Conservation (phyloP, 2,329 filamentous ascomycete genomes). For the Ciborinia camelliae region DNA sequence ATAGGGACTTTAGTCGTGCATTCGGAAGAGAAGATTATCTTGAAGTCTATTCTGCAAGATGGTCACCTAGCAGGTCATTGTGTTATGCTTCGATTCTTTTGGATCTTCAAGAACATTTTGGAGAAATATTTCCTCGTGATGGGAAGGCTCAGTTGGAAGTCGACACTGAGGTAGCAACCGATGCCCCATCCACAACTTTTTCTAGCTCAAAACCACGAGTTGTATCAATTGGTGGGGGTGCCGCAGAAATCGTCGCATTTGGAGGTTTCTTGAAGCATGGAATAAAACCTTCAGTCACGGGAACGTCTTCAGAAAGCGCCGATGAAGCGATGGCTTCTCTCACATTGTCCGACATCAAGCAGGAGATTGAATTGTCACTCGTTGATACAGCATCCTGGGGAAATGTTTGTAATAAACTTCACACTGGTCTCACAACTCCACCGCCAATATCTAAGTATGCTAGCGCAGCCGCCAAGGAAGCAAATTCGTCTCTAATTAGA, state of each 20-base stretch:
- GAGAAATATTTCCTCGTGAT: slow-evolving; percentile 14
- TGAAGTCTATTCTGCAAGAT: slow-evolving; percentile 80
- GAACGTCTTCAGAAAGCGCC: background rate
- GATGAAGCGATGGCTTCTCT: slow-evolving; percentile 19
- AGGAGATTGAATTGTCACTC: slow-evolving; percentile 50
- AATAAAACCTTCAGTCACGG: slow-evolving; percentile 16
- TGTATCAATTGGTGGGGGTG: slow-evolving; percentile 44
- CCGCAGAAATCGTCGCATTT: slow-evolving; percentile 63
- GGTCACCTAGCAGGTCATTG: slow-evolving; percentile 83
- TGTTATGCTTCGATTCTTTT: slow-evolving; percentile 64
- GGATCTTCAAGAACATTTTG: slow-evolving; percentile 14
- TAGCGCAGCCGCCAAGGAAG: slow-evolving; percentile 45
- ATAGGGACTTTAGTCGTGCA: slow-evolving; percentile 76
- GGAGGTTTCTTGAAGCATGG: slow-evolving; percentile 49
- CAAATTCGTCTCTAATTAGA: slow-evolving; percentile 46
- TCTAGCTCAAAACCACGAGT: slow-evolving; percentile 20
- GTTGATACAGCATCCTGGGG: slow-evolving; percentile 82
- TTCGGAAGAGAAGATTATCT: slow-evolving; percentile 71
- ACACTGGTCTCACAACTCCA: slow-evolving; percentile 51
- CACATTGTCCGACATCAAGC: slow-evolving; percentile 17
- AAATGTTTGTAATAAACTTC: slow-evolving; percentile 56
- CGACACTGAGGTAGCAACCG: background rate
- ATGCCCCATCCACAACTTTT: background rate
- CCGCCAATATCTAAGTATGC: slow-evolving; percentile 52
- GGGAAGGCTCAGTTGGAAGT: background rate